Percentiles rank a stretch among this genome's conserved stretches.
phyloP scores from a whole-genome alignment of 169 alveolate genomes.

The Toxoplasma gondii region DNA sequence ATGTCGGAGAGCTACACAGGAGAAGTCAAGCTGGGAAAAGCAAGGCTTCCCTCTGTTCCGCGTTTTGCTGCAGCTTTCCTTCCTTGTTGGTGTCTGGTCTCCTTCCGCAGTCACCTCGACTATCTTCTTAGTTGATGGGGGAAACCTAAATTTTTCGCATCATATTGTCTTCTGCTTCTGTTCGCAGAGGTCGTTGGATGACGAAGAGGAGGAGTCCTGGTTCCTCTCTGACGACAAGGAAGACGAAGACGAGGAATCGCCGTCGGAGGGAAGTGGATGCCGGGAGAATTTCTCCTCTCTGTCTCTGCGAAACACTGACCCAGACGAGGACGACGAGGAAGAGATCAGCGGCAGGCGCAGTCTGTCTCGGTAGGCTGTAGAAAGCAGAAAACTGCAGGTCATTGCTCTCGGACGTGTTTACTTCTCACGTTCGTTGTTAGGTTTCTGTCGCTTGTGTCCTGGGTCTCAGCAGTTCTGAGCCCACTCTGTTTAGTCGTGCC shows the following conservation, averaged over 20 bases:
- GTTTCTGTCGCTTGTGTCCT: not conserved
- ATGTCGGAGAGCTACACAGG: no score
- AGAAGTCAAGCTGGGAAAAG: no score
- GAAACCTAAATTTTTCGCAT: no score
- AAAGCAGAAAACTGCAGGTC: not conserved
- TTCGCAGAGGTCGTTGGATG: slow-evolving; percentile 5
- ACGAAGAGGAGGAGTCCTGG: slow-evolving; percentile 37
- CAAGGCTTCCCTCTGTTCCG: not conserved
- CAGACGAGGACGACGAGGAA: not conserved
- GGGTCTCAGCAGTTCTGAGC: not conserved
- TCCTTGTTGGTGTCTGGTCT: not conserved
- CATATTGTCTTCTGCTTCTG: not conserved
- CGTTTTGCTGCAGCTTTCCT: not conserved
- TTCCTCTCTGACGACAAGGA: slow-evolving; percentile 9
- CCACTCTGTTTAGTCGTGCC: not conserved
- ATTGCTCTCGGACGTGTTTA: not conserved
- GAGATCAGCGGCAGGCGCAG: not conserved
- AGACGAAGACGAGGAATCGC: slow-evolving; percentile 7
- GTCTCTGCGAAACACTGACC: not conserved
- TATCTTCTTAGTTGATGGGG: no score
- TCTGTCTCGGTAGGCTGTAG: not conserved
- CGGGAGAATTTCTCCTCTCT: not conserved
- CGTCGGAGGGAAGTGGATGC: not conserved
- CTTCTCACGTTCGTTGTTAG: not conserved
- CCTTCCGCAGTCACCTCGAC: no score